These are phyloP conservation scores for Xylariomycetidae sp. DNA, from an alignment of 2,329 filamentous ascomycete genomes.

Conservation along the genomic window DNA sequence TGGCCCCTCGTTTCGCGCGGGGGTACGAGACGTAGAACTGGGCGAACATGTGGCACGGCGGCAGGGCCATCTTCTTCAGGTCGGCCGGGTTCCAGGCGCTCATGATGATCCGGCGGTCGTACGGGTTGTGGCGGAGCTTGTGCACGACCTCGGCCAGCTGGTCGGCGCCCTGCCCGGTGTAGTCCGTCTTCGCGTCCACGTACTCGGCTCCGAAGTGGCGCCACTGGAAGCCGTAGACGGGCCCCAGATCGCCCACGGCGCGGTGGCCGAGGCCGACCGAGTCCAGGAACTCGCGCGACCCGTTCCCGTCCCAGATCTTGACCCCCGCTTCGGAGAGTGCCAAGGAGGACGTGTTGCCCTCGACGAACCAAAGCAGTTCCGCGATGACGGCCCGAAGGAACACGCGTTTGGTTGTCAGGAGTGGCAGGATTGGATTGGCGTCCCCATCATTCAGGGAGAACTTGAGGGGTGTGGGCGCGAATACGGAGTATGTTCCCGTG, in stretches of 20 bases:
- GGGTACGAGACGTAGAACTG: slow-evolving; percentile 72
- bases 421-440: slow-evolving; percentile 66
- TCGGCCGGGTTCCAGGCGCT: slow-evolving; percentile 90
- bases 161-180: slow-evolving; percentile 83
- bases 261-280: slow-evolving; percentile 74
- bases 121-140: slow-evolving; percentile 77
- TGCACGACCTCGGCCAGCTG: slow-evolving; percentile 86
- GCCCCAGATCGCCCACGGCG: slow-evolving; percentile 82
- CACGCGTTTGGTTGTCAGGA: slow-evolving; percentile 95
- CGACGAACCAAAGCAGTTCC: slow-evolving; percentile 94
- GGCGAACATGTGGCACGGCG: slow-evolving; percentile 79
- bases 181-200: slow-evolving; percentile 70
- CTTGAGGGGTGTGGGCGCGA: slow-evolving; percentile 79
- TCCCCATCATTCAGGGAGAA: slow-evolving; percentile 69
- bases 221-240: slow-evolving; percentile 99
- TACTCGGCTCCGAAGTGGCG: slow-evolving; percentile 95
- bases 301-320: slow-evolving; percentile 98
- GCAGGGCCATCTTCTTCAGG: slow-evolving; percentile 68
- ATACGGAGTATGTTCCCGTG: slow-evolving; percentile 85
- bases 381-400: slow-evolving; percentile 85
- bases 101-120: slow-evolving; percentile 84
- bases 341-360: slow-evolving; percentile 72
- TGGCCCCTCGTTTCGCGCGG: slow-evolving; percentile 17
- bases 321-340: slow-evolving; percentile 73
- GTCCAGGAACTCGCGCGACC: slow-evolving; percentile 84